Percentiles rank a stretch among this genome's conserved stretches.
phyloP scores from a whole-genome alignment of 1,284 basidiomycete genomes.

The Cutaneotrichosporon sp. region DNA sequence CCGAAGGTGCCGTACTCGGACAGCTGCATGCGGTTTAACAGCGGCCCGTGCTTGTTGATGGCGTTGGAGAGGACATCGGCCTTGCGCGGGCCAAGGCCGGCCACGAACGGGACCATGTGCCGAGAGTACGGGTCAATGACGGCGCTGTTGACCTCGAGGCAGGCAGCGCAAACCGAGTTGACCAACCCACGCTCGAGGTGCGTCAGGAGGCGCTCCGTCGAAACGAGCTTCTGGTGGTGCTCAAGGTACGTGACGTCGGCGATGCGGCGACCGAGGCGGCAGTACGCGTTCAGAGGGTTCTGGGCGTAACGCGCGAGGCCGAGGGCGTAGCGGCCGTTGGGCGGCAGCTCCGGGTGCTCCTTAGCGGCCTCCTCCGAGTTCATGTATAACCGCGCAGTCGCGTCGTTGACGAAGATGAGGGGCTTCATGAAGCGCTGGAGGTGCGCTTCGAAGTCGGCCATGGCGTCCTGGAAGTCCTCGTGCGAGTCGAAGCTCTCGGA shows the following conservation, averaged over 20 bases:
- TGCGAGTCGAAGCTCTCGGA: conserved; percentile 37
- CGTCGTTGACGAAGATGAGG: conserved; percentile 83
- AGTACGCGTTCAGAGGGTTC: conserved; percentile 91
- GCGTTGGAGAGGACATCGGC: conserved; percentile 82
- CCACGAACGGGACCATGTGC: conserved; percentile 82
- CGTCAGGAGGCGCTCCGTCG: conserved; percentile 72
- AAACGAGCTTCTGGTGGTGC: conserved; percentile 77
- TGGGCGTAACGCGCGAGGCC: conserved; percentile 92
- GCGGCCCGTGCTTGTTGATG: conserved; percentile 69
- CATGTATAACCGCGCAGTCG: conserved; percentile 92
- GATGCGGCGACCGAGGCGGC: conserved; percentile 79
- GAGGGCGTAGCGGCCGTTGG: conserved; percentile 87
- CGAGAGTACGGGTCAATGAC: conserved; percentile 85
- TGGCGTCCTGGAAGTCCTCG: conserved; percentile 40
- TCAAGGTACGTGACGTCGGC: conserved; percentile 77
- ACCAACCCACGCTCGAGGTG: conserved; percentile 86
- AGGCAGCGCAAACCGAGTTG: conserved; percentile 86
- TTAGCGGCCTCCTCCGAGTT: conserved; percentile 80
- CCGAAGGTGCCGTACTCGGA: conserved; percentile 70
- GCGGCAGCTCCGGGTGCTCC: conserved; percentile 80
- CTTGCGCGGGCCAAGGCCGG: conserved; percentile 94
- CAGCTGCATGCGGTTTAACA: conserved; percentile 84
- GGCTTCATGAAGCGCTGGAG: conserved; percentile 58
- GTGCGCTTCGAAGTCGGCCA: conserved; percentile 35
- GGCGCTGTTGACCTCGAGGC: conserved; percentile 94